phyloP scores from a whole-genome alignment of 139 green algal species.

The Chlamydomonas asymmetrica region DNA sequence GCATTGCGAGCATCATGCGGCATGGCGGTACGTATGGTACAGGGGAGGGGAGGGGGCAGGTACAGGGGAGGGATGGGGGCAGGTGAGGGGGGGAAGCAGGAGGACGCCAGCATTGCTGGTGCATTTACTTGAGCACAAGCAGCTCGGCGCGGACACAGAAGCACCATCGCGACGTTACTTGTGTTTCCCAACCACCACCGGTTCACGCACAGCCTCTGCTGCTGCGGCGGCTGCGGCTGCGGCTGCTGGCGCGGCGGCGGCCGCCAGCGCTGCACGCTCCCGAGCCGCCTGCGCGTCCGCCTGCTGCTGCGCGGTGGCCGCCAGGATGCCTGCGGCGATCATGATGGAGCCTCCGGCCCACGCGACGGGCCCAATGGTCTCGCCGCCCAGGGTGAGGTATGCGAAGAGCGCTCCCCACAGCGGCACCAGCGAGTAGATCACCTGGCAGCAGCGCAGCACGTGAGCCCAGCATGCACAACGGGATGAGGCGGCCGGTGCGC shows the following conservation, averaged over 20 bases:
- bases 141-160: no score
- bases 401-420: conserved; percentile 51
- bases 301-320: conserved; percentile 14
- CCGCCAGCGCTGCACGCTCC: neutral
- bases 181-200: no score
- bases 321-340: conserved; percentile 28
- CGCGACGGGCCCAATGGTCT: conserved; percentile 41
- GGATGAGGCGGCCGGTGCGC: no score
- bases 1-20: no score
- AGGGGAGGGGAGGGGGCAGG: no score
- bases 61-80: no score
- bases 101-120: no score
- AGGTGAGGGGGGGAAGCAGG: no score
- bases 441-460: conserved; percentile 20
- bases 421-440: conserved; percentile 54
- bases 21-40: no score
- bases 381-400: conserved; percentile 39
- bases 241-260: neutral
- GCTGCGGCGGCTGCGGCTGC: neutral
- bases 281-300: neutral
- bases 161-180: no score
- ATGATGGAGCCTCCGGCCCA: conserved; percentile 46
- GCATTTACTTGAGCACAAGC: no score
- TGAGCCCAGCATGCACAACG: no score
- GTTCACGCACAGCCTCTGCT: neutral